Base-by-base conservation (phyloP, 2,329 filamentous ascomycete genomes). In the Gyromitra esculenta region DNA sequence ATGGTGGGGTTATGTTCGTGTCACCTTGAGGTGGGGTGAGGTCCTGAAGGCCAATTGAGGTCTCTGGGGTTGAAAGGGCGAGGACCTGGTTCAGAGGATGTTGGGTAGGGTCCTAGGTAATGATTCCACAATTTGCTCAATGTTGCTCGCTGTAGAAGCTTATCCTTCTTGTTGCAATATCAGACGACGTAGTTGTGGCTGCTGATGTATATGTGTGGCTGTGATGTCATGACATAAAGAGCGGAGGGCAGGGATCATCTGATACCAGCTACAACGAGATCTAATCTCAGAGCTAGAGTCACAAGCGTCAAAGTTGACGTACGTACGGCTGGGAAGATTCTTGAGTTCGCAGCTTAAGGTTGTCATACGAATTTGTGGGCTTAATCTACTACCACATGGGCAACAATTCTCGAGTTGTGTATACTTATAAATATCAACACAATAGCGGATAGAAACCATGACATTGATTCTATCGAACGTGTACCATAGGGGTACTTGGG, bases 401-500 rank as follows among this genome's bases (percentile, higher is more conserved):
- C 25, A 31, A 31, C 25, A 31, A 31, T 31, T 31, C 25, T 31
- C 25, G 4, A 2, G 21, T 37, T 13, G 7, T 18, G 25, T 15
- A 5, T 41, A 18, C 50, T 25, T 54, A 21, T 4, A 11, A 25
- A 50, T 4, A 48, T n/a, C 15, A 65, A 41, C 35, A 54, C 8
- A 56, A 37, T 37, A 13, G 37, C 35, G n/a, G 48, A 25, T 56
- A 68, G 39, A 59, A 60, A 13, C 11, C 39, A 37, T 41, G 15
- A 8, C 21, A n/a, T 69, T 50, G 1, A 60, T 69, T 50, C 65
- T 68, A 50, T 48, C 54, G 43, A 56, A 2, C 37, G 43, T 69
- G 65, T 37, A 68, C 65, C 65, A 37, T 13, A 57, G 35, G 39
- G 65, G 52, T 45, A 59, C 65, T 68, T 69, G 66, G 66, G 66